phyloP scores from a whole-genome alignment of 208 protist genomes.

The Wallacemonas sp. region DNA sequence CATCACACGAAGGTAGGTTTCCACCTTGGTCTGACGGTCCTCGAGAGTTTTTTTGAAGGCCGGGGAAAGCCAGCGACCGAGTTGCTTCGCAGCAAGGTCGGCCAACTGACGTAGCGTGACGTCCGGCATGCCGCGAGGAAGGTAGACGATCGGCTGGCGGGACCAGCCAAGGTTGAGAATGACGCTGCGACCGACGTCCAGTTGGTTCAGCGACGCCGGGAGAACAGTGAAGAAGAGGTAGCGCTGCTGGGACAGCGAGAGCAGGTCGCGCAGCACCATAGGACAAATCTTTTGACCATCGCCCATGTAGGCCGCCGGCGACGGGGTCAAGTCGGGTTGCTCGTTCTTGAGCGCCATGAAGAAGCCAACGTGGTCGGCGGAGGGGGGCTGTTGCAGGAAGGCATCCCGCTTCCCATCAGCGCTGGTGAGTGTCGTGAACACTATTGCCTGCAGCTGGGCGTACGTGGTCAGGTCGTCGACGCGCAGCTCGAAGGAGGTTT shows the following conservation, averaged over 20 bases:
- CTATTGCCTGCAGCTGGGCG: slow-evolving; percentile 23
- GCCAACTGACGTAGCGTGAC: slow-evolving; percentile 36
- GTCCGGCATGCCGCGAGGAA: slow-evolving; percentile 3
- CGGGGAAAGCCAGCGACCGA: slow-evolving; percentile 23
- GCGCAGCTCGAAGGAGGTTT: slow-evolving; percentile 23
- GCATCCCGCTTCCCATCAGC: neutral
- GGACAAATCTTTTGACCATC: neutral
- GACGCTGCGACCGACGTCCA: slow-evolving; percentile 24
- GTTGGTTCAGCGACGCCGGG: slow-evolving; percentile 29
- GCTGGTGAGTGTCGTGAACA: slow-evolving; percentile 32
- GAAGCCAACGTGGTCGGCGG: slow-evolving; percentile 40
- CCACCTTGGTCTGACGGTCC: neutral
- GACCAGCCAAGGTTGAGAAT: slow-evolving; percentile 50
- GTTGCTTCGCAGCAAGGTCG: slow-evolving; percentile 29
- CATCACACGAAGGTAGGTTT: slow-evolving; percentile 29
- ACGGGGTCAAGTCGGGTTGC: slow-evolving; percentile 13
- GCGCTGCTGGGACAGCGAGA: slow-evolving; percentile 18
- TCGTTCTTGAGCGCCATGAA: slow-evolving; percentile 20
- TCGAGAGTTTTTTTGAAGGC: slow-evolving; percentile 10
- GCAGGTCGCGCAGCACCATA: neutral
- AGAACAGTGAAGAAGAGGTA: slow-evolving; percentile 47
- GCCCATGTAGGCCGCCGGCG: neutral
- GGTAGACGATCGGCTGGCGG: slow-evolving; percentile 47
- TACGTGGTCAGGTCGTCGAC: slow-evolving; percentile 28
- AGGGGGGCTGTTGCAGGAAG: slow-evolving; percentile 13